Base-by-base conservation (phyloP, 345 rosid genomes). In the Eucalyptus caleyi region DNA sequence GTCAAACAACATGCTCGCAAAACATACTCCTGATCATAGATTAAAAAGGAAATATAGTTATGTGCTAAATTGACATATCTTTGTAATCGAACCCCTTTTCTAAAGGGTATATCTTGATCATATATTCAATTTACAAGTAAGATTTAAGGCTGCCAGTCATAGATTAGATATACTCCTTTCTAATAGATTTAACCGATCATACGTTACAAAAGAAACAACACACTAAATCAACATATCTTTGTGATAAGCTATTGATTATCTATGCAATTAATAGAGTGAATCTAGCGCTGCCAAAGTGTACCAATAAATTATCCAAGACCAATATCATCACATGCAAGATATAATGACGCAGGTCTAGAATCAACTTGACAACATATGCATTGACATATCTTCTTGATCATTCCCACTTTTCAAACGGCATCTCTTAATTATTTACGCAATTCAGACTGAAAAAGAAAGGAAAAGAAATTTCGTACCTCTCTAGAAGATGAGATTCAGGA, bases 261-360 rank as follows among this genome's bases (percentile, higher is more conserved):
- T 92, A 27, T n/a, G 34, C 72, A 92, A 90, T 94, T 89, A 88
- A 94, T 96, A 1, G 98, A 96, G 9, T 90, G 59, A 95, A 92
- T 65, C 5, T 65, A 7, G 4, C 4, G 34, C 67, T 11, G 67
- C n/a, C 67, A 60, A 60, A 60, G 34, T 34, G 16, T 65, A 65
- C 72, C 72, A 14, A 30, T 32, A 65, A 15, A 30, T 34, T 30
- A 65, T 30, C 72, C n/a, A 14, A n/a, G 34, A 1, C 34, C 37
- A 65, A 65, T 65, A n/a, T 65, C 37, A 65, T 65, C 37, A 5
- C 37, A 47, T 47, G 49, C 49, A 47, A 47, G 49, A 65, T 27
- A 62, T 14, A 62, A 11, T 62, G 69, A 62, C 69, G 13, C 26
- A 32, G 14, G 69, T 62, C 69, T 16, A 62, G 34, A 62, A 62